These are phyloP conservation scores for Coffea eugenioides DNA, from an alignment of 257 asterid genomes.

Conservation along the genomic window DNA sequence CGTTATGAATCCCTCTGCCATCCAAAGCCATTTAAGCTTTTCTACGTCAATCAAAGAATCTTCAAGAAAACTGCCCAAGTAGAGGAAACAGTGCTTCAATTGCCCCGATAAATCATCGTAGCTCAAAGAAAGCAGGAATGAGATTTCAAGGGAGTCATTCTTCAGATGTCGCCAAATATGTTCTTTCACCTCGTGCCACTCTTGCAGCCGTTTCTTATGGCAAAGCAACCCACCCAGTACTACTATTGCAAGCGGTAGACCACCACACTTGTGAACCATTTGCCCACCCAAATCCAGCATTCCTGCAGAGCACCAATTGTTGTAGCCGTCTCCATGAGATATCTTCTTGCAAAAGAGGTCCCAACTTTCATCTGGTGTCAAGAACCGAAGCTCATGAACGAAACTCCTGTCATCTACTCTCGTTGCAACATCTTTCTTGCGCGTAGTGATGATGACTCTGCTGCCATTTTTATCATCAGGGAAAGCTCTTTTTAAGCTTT, in stretches of 20 bases:
- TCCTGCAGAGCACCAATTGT: not conserved
- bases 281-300: not conserved
- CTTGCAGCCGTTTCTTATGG: not conserved
- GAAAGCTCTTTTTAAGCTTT: constrained; percentile 1
- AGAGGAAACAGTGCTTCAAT: not conserved
- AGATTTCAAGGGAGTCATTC: constrained; percentile 3
- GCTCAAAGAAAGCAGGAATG: not conserved
- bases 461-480: not conserved
- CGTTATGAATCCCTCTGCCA: not conserved
- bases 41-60: not conserved
- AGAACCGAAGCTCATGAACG: not conserved
- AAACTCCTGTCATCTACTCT: not conserved
- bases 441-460: not conserved
- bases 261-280: not conserved
- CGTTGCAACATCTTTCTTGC: constrained; percentile 5
- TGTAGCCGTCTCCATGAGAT: not conserved
- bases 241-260: not conserved
- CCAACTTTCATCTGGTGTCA: not conserved
- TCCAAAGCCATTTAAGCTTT: not conserved
- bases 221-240: not conserved
- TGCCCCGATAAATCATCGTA: not conserved
- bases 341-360: not conserved
- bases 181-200: not conserved
- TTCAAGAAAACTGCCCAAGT: not conserved
- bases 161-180: constrained; percentile 3